Evolutionary conservation across 1,284 basidiomycete genomes (phyloP).

Genomic region (Fomitopsis pinicola): DNA sequence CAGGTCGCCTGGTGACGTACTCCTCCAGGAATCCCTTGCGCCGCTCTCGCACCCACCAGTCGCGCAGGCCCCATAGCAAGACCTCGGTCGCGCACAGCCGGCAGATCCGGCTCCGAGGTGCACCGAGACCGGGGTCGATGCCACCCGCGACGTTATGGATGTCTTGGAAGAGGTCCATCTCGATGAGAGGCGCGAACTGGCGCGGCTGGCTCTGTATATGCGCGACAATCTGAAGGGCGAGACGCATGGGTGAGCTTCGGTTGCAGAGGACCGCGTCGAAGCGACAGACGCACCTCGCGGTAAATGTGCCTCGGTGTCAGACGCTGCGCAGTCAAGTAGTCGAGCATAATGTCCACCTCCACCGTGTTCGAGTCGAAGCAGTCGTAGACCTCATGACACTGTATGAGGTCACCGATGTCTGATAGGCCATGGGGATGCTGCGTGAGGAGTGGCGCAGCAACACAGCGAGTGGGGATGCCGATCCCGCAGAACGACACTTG

Average conservation of each 20-base stretch:
- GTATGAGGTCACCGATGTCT: slow-evolving; percentile 65
- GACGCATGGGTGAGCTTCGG: not conserved
- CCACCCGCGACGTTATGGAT: slow-evolving; percentile 52
- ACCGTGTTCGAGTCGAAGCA: slow-evolving; percentile 69
- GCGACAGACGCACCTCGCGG: slow-evolving; percentile 48
- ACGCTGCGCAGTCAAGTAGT: slow-evolving; percentile 59
- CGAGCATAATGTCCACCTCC: slow-evolving; percentile 76
- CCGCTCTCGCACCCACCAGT: slow-evolving; percentile 78
- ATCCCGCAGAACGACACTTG: slow-evolving; percentile 76
- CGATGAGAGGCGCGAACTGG: slow-evolving; percentile 61
- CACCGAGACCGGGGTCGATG: slow-evolving; percentile 48
- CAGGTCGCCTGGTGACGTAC: slow-evolving; percentile 46
- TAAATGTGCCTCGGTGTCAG: slow-evolving; percentile 68
- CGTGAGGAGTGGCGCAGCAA: slow-evolving; percentile 46
- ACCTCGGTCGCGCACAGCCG: slow-evolving; percentile 69
- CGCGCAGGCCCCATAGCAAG: slow-evolving; percentile 65
- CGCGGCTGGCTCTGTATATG: slow-evolving; percentile 55
- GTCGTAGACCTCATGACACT: slow-evolving; percentile 70
- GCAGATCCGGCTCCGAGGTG: slow-evolving; percentile 56
- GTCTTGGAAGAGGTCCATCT: slow-evolving; percentile 64
- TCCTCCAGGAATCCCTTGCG: slow-evolving; percentile 58
- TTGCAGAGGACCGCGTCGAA: not conserved
- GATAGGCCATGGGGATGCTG: slow-evolving; percentile 69
- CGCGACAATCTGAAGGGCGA: slow-evolving; percentile 47
- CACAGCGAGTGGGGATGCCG: slow-evolving; percentile 62